Base-by-base conservation (phyloP, 1,284 basidiomycete genomes). In the Ganoderma meredithae region DNA sequence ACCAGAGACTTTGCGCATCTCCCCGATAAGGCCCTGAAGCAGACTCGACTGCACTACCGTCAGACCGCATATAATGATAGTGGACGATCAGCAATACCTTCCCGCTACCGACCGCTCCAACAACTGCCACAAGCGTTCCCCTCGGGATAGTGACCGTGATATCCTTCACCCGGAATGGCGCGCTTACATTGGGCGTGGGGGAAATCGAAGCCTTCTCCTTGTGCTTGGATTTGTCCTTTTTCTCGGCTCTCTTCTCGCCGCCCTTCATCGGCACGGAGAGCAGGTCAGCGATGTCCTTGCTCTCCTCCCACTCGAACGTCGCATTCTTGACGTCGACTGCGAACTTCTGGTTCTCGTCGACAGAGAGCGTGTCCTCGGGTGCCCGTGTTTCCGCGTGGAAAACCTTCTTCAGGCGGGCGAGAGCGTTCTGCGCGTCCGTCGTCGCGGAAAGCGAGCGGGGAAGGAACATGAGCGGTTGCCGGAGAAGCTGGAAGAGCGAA, bases 391-490 rank as follows among this genome's bases (percentile, higher is more conserved):
- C 87, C 0, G 92, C 90, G 56, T 85, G 80, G 75, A 93, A 92
- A 13, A 93, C 83, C 33, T 74, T 77, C 8, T 79, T 77, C 1
- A 93, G 81, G 6, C 90, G 85, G 33, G 79, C 77, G 15, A 92
- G 74, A 0, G 90, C 90, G 72, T 86, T 91, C 67, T 84, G 81
- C 2, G 90, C 90, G 73, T 94, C 91, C 0, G 89, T 85, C 60
- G 88, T 86, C 0, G 87, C 84, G 0, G 89, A 88, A 13, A 93
- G 79, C 0, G 89, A 86, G 27, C 90, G 85, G 0, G 90, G 90
- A 27, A 91, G 79, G 78, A 91, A 90, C 86, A 91, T 87, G 76
- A 92, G 83, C 1, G 90, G 89, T 78, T 91, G 88, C 19, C 90
- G 84, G 49, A 88, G 83, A 41, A 89, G 80, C 80, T 89, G 87